phyloP scores from a whole-genome alignment of 306 rosid species.

The Trichosanthes truncata region DNA sequence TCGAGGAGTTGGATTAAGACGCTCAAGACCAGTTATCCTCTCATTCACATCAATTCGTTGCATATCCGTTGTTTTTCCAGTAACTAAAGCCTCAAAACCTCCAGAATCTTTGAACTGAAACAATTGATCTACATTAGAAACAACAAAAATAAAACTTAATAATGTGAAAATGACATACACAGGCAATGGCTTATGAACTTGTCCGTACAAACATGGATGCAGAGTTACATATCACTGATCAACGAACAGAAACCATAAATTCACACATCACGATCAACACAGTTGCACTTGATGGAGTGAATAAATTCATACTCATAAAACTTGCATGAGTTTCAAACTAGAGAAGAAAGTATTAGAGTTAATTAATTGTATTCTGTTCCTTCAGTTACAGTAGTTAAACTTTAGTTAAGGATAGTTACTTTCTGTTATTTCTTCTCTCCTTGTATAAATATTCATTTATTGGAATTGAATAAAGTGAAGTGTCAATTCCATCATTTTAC shows the following conservation, averaged over 20 bases:
- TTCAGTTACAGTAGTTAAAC: too few relatives aligned
- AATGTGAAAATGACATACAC: neutral
- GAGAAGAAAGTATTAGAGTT: too few relatives aligned
- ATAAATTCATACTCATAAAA: neutral
- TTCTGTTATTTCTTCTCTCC: too few relatives aligned
- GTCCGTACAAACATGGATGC: neutral
- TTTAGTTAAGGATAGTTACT: too few relatives aligned
- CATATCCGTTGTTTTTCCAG: slow-evolving; percentile 72
- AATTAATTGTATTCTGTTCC: too few relatives aligned
- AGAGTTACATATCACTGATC: neutral
- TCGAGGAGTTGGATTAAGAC: slow-evolving; percentile 92
- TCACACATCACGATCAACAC: neutral
- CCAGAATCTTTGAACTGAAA: slow-evolving; percentile 94
- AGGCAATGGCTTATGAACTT: neutral
- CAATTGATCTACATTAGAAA: slow-evolving; percentile 14
- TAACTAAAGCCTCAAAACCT: slow-evolving; percentile 76
- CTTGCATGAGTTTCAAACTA: neutral
- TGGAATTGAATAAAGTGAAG: too few relatives aligned
- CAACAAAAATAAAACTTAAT: slow-evolving; percentile 12
- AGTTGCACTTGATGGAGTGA: neutral
- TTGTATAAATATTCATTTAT: too few relatives aligned
- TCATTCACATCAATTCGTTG: slow-evolving; percentile 87
- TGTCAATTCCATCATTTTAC: too few relatives aligned
- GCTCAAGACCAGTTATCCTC: slow-evolving; percentile 86
- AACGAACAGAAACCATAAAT: neutral